Evolutionary conservation across 129 eudicot genomes (phyloP).

Genomic region (Saposhnikovia divaricata): DNA sequence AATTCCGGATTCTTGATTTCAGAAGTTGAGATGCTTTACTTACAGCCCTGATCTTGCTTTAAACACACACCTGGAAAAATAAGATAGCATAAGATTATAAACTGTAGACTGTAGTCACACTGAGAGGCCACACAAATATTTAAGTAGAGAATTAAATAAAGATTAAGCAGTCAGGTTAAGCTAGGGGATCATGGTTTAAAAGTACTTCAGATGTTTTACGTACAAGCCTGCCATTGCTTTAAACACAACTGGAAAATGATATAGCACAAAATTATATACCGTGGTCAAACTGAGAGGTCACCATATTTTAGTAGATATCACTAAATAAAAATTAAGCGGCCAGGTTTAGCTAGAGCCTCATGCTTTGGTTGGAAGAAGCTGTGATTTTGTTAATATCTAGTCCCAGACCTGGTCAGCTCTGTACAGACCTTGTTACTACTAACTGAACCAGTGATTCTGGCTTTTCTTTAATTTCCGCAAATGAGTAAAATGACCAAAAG

Average conservation of each 20-base stretch:
- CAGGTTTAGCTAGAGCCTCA: background rate
- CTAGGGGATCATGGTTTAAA: background rate
- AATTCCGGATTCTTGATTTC: background rate
- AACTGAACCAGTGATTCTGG: background rate
- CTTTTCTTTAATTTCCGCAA: background rate
- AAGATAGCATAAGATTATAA: background rate
- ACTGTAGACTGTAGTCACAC: background rate
- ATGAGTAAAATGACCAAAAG: background rate
- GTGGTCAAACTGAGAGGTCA: background rate
- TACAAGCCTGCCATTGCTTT: background rate
- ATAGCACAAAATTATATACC: background rate
- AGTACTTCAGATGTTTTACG: background rate
- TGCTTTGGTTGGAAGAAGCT: background rate
- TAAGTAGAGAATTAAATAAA: background rate
- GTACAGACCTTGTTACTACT: background rate
- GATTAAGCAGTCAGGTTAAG: background rate
- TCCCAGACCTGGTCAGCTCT: background rate
- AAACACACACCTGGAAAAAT: background rate
- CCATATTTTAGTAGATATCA: background rate
- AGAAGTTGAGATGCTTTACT: background rate
- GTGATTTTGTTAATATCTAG: background rate
- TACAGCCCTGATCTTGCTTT: background rate
- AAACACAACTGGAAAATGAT: background rate
- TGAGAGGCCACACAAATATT: background rate
- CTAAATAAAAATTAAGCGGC: background rate